phyloP scores from a whole-genome alignment of 257 asterid species.

The Ehretia macrophylla region DNA sequence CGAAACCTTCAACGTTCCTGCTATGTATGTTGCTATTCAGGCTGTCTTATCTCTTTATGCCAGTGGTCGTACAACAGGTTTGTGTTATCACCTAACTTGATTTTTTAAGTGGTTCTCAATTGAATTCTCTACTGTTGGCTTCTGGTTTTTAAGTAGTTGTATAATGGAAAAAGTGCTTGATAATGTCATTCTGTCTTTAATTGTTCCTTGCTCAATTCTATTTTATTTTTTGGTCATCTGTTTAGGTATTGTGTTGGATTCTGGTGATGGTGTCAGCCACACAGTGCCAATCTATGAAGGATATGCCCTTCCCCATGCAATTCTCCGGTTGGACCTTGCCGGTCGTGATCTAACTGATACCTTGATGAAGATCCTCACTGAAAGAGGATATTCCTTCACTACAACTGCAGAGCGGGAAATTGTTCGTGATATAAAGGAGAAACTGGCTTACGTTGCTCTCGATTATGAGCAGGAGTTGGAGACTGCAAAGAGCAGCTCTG shows the following conservation, averaged over 20 bases:
- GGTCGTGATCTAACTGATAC: conserved; percentile 31
- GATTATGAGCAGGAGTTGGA: conserved; percentile 30
- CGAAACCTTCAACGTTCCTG: conserved; percentile 41
- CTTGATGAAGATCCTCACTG: conserved; percentile 23
- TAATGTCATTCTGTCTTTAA: background rate
- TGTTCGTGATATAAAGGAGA: conserved; percentile 30
- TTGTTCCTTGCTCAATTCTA: background rate
- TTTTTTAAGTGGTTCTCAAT: background rate
- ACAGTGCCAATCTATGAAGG: conserved; percentile 35
- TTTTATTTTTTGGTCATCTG: background rate
- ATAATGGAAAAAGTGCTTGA: too few relatives aligned
- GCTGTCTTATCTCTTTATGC: conserved; percentile 50
- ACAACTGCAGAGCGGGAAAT: conserved; percentile 32
- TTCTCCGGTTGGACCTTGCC: conserved; percentile 22
- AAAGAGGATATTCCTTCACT: conserved; percentile 29
- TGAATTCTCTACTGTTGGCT: background rate
- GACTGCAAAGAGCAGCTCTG: conserved; percentile 25
- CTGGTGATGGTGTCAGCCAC: conserved; percentile 33
- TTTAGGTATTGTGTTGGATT: conserved; percentile 28
- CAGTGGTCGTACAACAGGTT: conserved; percentile 51
- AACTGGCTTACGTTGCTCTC: conserved; percentile 27
- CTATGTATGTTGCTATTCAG: conserved; percentile 50
- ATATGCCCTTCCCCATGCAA: conserved; percentile 28
- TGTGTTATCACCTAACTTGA: background rate
- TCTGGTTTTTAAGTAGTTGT: too few relatives aligned